Evolutionary conservation across 139 green algal genomes (phyloP), one percentile per base, ranked within the genome.

Genomic region (Pleodorina starrii): DNA sequence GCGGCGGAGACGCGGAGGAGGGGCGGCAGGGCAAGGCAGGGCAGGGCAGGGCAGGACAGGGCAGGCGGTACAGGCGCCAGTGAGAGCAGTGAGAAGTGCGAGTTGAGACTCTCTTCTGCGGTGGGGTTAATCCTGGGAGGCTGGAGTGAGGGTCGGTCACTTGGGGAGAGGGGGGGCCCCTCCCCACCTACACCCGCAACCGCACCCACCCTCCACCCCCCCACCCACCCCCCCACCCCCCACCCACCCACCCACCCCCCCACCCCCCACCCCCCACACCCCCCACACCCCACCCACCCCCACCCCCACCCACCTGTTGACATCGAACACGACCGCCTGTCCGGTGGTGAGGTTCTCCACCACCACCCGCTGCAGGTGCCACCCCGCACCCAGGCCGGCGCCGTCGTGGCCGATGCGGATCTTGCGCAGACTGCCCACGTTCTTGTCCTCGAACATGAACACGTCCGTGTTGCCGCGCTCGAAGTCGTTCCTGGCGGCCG

Each of bases 401-500:
- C 92, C 93, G 54, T 97, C 93, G 42, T 95, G 95, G 1, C 91
- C 92, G 27, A 96, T 91, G 16, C 60, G 84, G 9, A 94, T 80
- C 60, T 92, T 93, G 12, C 35, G 87, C 71, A 95, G 86, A 44
- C 51, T 80, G 29, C 94, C 93, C 29, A 95, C 90, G 89, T 95
- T 93, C 27, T 63, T 78, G 0, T 82, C 83, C 36, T 90, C 77
- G 10, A 95, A 68, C 43, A 91, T 76, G 69, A 96, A 96, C 76
- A 93, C 89, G 75, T 96, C 94, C 59, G 90, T 91, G 68, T 93
- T 84, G 32, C 92, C 91, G 7, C 91, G 84, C 92, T 96, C 93
- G 89, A 96, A 96, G 79, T 94, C 89, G 90, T 95, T 91, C 87
- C 89, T 94, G 90, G n/a, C n/a, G n/a, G n/a, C n/a, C n/a, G n/a